Conservation (phyloP, 2,329 filamentous ascomycete species). For the Colletotrichum magnum region DNA sequence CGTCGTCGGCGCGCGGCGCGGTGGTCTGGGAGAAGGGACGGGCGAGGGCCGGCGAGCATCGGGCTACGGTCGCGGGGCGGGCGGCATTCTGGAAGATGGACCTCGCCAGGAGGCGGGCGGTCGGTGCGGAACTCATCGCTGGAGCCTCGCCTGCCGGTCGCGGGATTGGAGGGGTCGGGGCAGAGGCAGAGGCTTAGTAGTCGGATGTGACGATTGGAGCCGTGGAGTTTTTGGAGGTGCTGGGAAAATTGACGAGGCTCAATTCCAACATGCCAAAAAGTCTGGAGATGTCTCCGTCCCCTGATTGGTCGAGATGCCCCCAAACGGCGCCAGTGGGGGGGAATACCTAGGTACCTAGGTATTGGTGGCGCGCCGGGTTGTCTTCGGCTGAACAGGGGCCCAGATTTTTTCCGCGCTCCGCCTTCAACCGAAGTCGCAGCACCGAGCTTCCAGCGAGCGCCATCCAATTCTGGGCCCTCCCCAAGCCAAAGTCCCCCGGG, state of each 20-base stretch:
- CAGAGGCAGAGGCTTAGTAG: background rate
- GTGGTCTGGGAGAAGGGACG: conserved; percentile 58
- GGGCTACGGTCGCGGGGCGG: conserved; percentile 39
- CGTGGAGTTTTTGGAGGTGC: conserved; percentile 28
- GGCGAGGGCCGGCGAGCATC: conserved; percentile 43
- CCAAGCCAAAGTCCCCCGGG: conserved; percentile 23
- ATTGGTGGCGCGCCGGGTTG: conserved; percentile 8
- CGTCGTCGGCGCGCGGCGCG: conserved; percentile 43
- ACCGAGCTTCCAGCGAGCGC: conserved; percentile 35
- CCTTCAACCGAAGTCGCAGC: conserved; percentile 54
- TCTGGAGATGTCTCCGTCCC: conserved; percentile 13
- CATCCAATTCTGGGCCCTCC: conserved; percentile 27
- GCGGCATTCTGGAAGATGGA: conserved; percentile 50
- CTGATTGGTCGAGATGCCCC: conserved; percentile 18
- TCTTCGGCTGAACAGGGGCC: conserved; percentile 38
- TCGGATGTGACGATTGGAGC: conserved; percentile 15
- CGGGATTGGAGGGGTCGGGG: background rate
- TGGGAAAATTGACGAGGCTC: conserved; percentile 31
- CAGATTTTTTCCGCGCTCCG: conserved; percentile 50
- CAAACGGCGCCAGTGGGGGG: no score
- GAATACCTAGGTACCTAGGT: no score
- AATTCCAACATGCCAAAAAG: conserved; percentile 16
- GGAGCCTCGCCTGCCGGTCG: conserved; percentile 47
- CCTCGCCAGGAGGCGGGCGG: conserved; percentile 59
- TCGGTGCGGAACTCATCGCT: conserved; percentile 60